phyloP scores from a whole-genome alignment of 1,284 basidiomycete species.

The Rhodofomes roseus region DNA sequence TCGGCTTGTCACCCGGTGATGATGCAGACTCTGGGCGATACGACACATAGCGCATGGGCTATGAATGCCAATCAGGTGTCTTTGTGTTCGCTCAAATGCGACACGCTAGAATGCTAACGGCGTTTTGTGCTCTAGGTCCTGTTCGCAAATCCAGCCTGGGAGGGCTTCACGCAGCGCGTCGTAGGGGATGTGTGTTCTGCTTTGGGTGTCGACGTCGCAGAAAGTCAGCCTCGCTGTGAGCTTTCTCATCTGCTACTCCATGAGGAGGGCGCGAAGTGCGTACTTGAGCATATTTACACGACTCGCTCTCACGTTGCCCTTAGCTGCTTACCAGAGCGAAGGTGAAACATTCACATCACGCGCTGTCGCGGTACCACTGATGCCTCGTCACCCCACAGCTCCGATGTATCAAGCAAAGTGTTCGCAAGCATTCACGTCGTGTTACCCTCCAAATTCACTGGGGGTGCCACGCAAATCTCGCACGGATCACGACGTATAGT shows the following conservation, averaged over 20 bases:
- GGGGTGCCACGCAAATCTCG: conserved; percentile 38
- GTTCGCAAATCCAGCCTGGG: not conserved
- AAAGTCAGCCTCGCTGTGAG: conserved; percentile 29
- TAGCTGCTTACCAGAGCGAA: not conserved
- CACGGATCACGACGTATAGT: conserved; percentile 28
- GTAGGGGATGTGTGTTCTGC: conserved; percentile 26
- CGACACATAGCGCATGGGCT: not conserved
- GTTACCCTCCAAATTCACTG: conserved; percentile 40
- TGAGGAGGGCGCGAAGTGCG: conserved; percentile 41
- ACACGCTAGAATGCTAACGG: not conserved
- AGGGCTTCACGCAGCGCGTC: not conserved
- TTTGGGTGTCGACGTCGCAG: conserved; percentile 10
- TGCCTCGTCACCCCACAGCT: conserved; percentile 20
- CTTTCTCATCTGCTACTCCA: conserved; percentile 43
- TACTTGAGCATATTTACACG: conserved; percentile 1
- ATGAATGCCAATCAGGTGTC: not conserved
- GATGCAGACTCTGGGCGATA: not conserved
- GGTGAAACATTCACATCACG: too few relatives aligned
- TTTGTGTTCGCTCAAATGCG: too few relatives aligned
- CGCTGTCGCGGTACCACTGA: too few relatives aligned
- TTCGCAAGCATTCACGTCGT: conserved; percentile 42
- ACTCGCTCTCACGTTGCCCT: too few relatives aligned
- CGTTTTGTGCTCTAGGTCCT: not conserved
- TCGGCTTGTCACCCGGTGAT: not conserved
- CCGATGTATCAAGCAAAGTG: conserved; percentile 37